phyloP scores from a whole-genome alignment of 345 rosid genomes.

The Pistacia vera region DNA sequence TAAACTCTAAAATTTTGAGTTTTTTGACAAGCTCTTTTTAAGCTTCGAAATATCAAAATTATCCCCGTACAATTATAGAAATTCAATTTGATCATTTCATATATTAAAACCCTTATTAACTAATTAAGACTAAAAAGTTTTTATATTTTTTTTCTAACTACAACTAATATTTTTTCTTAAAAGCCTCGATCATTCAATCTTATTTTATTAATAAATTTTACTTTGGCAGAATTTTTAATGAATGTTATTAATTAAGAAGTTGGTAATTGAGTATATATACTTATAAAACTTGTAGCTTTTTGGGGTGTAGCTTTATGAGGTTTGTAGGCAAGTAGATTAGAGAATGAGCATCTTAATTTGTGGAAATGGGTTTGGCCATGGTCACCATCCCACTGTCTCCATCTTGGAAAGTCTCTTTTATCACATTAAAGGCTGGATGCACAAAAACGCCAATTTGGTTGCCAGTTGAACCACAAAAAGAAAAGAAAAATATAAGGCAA shows the following conservation, averaged over 20 bases:
- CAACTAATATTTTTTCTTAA: no score
- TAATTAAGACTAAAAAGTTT: no score
- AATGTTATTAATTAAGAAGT: background rate
- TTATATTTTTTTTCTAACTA: no score
- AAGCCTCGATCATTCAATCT: no score
- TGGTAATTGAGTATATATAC: background rate
- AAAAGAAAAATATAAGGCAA: background rate
- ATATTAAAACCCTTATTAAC: no score
- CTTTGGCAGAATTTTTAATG: no score
- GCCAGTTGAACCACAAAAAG: slow-evolving; percentile 3
- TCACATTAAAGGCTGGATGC: slow-evolving; percentile 20
- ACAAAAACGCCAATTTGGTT: slow-evolving; percentile 1
- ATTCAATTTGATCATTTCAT: no score
- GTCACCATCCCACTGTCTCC: slow-evolving; percentile 19
- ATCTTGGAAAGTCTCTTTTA: slow-evolving; percentile 12
- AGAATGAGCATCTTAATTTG: slow-evolving; percentile 10
- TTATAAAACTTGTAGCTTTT: background rate
- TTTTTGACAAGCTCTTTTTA: no score
- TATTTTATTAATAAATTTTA: no score
- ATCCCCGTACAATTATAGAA: no score
- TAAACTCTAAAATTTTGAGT: no score
- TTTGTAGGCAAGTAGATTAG: slow-evolving; percentile 11
- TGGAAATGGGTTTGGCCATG: slow-evolving; percentile 19
- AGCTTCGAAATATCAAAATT: no score
- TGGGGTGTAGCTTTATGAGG: background rate